phyloP scores from a whole-genome alignment of 805 yeast species.

The Saccharomycopsis babjevae region DNA sequence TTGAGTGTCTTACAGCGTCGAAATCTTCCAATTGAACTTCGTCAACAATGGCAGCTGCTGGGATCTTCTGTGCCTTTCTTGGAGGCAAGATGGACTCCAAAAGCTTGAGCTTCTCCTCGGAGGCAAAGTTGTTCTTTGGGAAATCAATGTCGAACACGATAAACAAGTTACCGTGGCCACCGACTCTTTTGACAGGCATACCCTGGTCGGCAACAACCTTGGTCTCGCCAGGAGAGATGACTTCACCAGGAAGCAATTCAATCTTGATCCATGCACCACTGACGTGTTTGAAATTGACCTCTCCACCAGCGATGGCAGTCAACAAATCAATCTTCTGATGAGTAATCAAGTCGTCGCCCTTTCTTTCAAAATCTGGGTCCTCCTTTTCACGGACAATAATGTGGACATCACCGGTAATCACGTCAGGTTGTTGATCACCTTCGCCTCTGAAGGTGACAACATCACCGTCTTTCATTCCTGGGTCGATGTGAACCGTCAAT shows the following conservation, averaged over 20 bases:
- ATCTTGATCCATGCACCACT: constrained; percentile 88
- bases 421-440: constrained; percentile 94
- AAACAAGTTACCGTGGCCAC: constrained; percentile 80
- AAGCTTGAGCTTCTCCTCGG: constrained; percentile 61
- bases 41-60: constrained; percentile 67
- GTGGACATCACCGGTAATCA: constrained; percentile 93
- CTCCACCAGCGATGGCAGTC: constrained; percentile 96
- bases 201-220: constrained; percentile 89
- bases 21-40: constrained; percentile 66
- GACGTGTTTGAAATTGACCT: constrained; percentile 75
- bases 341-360: constrained; percentile 77
- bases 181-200: constrained; percentile 90
- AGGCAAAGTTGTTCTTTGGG: constrained; percentile 67
- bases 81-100: constrained; percentile 76
- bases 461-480: constrained; percentile 96
- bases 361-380: constrained; percentile 73
- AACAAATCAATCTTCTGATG: constrained; percentile 83
- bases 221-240: constrained; percentile 70
- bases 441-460: constrained; percentile 85
- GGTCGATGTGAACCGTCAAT: constrained; percentile 86
- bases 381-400: constrained; percentile 87
- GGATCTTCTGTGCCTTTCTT: constrained; percentile 47
- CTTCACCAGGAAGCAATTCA: constrained; percentile 81
- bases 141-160: constrained; percentile 80
- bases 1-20: constrained; percentile 51